Evolutionary conservation across 2,329 filamentous ascomycete genomes (phyloP).

Genomic region (Thermochaetoides dissita): DNA sequence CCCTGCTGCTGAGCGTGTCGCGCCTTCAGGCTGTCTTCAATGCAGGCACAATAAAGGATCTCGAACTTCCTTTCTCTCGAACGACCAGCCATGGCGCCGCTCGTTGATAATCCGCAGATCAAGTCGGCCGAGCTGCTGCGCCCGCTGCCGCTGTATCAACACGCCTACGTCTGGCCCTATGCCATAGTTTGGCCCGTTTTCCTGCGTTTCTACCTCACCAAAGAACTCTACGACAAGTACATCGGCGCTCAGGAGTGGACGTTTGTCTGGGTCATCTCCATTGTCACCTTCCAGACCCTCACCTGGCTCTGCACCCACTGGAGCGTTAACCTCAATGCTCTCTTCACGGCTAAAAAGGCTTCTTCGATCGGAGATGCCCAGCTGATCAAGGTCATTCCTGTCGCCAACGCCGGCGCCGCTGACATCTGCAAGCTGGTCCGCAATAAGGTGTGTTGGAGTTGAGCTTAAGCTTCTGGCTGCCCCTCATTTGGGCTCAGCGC

Average conservation of each 20-base stretch:
- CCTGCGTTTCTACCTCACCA: slow-evolving; percentile 70
- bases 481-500: not conserved
- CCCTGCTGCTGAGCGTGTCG: too few species aligned
- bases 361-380: slow-evolving; percentile 57
- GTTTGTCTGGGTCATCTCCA: slow-evolving; percentile 81
- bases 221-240: slow-evolving; percentile 76
- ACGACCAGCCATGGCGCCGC: slow-evolving; percentile 39
- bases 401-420: slow-evolving; percentile 74
- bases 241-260: slow-evolving; percentile 96
- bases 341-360: slow-evolving; percentile 66
- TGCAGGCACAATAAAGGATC: slow-evolving; percentile 5
- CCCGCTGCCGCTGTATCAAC: slow-evolving; percentile 65
- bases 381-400: slow-evolving; percentile 84
- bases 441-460: slow-evolving; percentile 43
- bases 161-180: slow-evolving; percentile 90
- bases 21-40: slow-evolving; percentile 3
- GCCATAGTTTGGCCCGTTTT: slow-evolving; percentile 84
- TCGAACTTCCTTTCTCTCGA: too few species aligned
- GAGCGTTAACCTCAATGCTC: slow-evolving; percentile 74
- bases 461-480: not conserved
- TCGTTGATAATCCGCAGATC: slow-evolving; percentile 88
- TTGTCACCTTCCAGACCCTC: slow-evolving; percentile 76
- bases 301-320: slow-evolving; percentile 95
- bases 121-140: slow-evolving; percentile 76
- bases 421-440: slow-evolving; percentile 75